Conservation (phyloP, 2,329 filamentous ascomycete species). For the Ophiostoma sp. region DNA sequence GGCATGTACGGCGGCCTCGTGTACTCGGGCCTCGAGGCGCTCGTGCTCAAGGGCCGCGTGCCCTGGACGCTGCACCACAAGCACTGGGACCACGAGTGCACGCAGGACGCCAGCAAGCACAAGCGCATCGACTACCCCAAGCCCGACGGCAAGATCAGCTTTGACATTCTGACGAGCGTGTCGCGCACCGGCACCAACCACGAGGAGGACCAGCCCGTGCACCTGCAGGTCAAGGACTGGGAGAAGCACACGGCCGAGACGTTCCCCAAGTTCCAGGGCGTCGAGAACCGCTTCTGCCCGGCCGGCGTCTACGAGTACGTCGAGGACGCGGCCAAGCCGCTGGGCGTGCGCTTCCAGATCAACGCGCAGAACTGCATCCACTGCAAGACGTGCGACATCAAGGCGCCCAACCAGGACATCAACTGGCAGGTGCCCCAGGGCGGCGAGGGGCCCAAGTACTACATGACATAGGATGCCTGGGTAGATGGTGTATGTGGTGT, state of each 20-base stretch:
- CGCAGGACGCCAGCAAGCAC: slow-evolving; percentile 72
- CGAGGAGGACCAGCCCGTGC: slow-evolving; percentile 96
- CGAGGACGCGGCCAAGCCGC: slow-evolving; percentile 78
- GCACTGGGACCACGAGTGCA: slow-evolving; percentile 68
- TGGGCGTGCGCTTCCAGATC: slow-evolving; percentile 94
- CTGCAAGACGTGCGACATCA: slow-evolving; percentile 99
- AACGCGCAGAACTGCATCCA: slow-evolving; percentile 98
- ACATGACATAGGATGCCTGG: slow-evolving; percentile 49
- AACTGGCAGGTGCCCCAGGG: slow-evolving; percentile 95
- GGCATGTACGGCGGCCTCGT: slow-evolving; percentile 84
- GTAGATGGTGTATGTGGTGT: neutral
- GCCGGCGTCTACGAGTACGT: slow-evolving; percentile 98
- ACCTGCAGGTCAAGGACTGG: slow-evolving; percentile 93
- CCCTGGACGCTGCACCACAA: slow-evolving; percentile 93
- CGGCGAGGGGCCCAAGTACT: slow-evolving; percentile 70
- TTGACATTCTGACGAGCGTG: slow-evolving; percentile 94
- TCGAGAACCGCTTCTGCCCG: slow-evolving; percentile 96
- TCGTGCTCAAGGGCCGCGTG: slow-evolving; percentile 72
- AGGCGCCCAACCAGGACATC: slow-evolving; percentile 93
- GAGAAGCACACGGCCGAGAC: slow-evolving; percentile 78
- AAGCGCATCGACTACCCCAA: slow-evolving; percentile 94
- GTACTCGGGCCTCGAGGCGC: slow-evolving; percentile 92
- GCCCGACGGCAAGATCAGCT: slow-evolving; percentile 89
- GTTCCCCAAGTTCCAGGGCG: slow-evolving; percentile 81
- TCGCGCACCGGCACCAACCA: slow-evolving; percentile 96